Percentiles rank a stretch among this genome's conserved stretches.
phyloP scores from a whole-genome alignment of 148 eudicot species.

The Amaranthus cruentus region DNA sequence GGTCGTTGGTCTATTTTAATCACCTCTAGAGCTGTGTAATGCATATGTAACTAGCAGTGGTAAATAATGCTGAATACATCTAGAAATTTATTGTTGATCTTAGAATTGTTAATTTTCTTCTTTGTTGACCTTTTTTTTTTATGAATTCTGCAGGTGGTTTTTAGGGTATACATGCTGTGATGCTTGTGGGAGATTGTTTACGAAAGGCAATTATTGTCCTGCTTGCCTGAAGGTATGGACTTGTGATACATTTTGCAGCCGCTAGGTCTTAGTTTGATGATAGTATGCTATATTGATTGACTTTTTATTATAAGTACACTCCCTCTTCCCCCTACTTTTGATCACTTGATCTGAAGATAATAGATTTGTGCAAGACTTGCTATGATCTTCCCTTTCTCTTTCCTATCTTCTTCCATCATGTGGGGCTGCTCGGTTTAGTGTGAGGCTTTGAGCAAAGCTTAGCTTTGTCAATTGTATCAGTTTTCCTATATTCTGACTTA shows the following conservation, averaged over 20 bases:
- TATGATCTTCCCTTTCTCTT: not conserved
- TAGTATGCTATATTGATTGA: not conserved
- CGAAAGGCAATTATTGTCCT: constrained; percentile 92
- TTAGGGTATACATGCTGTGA: constrained; percentile 95
- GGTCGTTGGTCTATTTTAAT: no score
- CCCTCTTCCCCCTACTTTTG: not conserved
- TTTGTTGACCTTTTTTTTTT: not conserved
- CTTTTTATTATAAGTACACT: not conserved
- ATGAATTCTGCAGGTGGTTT: constrained; percentile 71
- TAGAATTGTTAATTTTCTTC: not conserved
- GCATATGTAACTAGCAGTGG: not conserved
- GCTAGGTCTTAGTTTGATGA: not conserved
- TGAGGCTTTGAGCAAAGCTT: not conserved
- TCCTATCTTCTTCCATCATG: no score
- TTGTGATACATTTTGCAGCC: no score
- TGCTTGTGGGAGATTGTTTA: constrained; percentile 98
- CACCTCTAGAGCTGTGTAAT: not conserved
- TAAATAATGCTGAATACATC: not conserved
- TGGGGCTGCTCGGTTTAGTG: not conserved
- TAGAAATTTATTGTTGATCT: not conserved
- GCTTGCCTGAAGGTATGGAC: constrained; percentile 83
- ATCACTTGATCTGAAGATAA: not conserved
- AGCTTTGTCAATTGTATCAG: not conserved
- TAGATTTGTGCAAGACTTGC: not conserved
- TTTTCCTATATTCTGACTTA: not conserved